A percentile compares a stretch with the other conserved stretches of the same genome.
These are phyloP conservation scores for Colletotrichum tanaceti DNA, from an alignment of 2,329 filamentous ascomycete species.

Conservation along the genomic window DNA sequence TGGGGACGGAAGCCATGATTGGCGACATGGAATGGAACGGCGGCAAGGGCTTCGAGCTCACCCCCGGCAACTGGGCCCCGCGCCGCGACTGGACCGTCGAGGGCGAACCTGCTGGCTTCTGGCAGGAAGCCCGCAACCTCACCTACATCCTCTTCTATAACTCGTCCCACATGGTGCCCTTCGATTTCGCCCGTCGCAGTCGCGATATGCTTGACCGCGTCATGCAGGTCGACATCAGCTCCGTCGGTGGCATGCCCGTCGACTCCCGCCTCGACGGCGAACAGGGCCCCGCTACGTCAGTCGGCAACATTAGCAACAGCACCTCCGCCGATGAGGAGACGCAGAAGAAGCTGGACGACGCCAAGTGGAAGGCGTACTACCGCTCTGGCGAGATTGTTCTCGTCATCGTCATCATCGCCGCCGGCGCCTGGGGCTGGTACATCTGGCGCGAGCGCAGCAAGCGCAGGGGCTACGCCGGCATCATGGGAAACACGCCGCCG, in stretches of 20 bases:
- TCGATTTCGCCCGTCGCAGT: slow-evolving; percentile 86
- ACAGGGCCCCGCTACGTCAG: slow-evolving; percentile 80
- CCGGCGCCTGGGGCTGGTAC: slow-evolving; percentile 78
- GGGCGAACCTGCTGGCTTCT: slow-evolving; percentile 86
- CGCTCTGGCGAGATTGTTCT: slow-evolving; percentile 88
- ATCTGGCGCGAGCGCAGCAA: slow-evolving; percentile 72
- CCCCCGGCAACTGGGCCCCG: slow-evolving; percentile 90
- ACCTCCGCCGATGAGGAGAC: slow-evolving; percentile 75
- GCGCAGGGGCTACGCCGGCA: slow-evolving; percentile 65
- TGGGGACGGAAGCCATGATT: slow-evolving; percentile 92
- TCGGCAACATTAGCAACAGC: slow-evolving; percentile 73
- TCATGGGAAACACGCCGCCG: slow-evolving; percentile 54
- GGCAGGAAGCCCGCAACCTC: slow-evolving; percentile 93
- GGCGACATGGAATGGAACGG: slow-evolving; percentile 92
- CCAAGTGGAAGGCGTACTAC: slow-evolving; percentile 90
- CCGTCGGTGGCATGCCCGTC: slow-evolving; percentile 82
- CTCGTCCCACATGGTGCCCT: slow-evolving; percentile 97
- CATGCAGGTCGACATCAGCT: slow-evolving; percentile 90
- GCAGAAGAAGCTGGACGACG: slow-evolving; percentile 79
- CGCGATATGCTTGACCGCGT: slow-evolving; percentile 98
- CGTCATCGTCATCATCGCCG: slow-evolving; percentile 81
- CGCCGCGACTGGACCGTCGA: slow-evolving; percentile 95
- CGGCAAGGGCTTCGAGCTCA: slow-evolving; percentile 88
- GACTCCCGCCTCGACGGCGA: slow-evolving; percentile 89
- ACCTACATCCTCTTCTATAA: slow-evolving; percentile 98